Conservation (phyloP, 352 stramenopile species). For the Phytophthora nicotianae region DNA sequence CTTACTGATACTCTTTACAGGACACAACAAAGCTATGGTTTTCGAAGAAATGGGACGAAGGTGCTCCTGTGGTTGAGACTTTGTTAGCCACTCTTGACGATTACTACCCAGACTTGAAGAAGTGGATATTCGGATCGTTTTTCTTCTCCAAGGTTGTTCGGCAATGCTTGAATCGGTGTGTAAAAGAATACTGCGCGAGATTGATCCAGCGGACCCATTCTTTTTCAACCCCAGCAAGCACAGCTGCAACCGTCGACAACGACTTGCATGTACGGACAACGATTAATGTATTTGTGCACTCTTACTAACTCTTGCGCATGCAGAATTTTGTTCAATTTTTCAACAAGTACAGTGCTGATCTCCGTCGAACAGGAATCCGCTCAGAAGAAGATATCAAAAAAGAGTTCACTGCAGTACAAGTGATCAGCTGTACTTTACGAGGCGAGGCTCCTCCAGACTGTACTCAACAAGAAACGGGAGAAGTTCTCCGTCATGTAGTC, state of each 20-base stretch:
- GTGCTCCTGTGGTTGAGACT: constrained; percentile 72
- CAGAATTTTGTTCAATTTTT: constrained; percentile 78
- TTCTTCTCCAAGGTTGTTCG: constrained; percentile 87
- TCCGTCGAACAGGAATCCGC: constrained; percentile 74
- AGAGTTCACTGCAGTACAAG: constrained; percentile 59
- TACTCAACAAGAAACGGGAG: constrained; percentile 33
- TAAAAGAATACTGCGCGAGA: constrained; percentile 66
- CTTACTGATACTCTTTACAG: constrained; percentile 25
- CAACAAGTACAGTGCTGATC: constrained; percentile 63
- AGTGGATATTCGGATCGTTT: constrained; percentile 83
- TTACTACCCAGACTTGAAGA: constrained; percentile 72
- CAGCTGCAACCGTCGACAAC: constrained; percentile 52
- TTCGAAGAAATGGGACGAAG: constrained; percentile 86
- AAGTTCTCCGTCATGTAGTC: constrained; percentile 54
- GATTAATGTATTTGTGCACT: background rate
- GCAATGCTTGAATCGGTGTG: constrained; percentile 69
- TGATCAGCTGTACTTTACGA: constrained; percentile 54
- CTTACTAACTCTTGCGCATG: background rate
- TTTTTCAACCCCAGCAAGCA: constrained; percentile 49
- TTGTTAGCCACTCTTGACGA: constrained; percentile 80
- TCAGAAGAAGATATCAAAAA: constrained; percentile 69
- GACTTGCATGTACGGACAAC: constrained; percentile 57
- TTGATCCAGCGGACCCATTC: constrained; percentile 63
- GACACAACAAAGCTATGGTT: constrained; percentile 79
- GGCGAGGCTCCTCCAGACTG: constrained; percentile 32